Base-by-base conservation (phyloP, 163 green algal species). In the Scenedesmus sp. region DNA sequence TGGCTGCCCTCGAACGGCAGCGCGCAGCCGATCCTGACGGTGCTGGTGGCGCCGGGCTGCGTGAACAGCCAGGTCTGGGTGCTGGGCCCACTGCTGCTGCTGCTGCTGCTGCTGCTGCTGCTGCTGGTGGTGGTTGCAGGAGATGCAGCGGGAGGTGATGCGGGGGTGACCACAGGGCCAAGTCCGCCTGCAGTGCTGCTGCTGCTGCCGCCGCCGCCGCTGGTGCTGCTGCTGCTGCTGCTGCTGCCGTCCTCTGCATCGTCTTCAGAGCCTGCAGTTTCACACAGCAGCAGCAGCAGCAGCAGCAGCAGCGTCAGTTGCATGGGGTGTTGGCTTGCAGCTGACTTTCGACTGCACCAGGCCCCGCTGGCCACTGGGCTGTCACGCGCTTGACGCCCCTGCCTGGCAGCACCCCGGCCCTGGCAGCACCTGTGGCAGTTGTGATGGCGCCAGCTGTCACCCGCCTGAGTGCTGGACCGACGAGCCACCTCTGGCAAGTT, bases 1-100 rank as follows among this genome's bases (percentile, higher is more conserved):
- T 90, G 33, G 42, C 30, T 37, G 70, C 85, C 85, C 13, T 44
- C 37, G 7, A 90, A 82, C 10, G 85, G 85, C 51, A 90, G 12
- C 1, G 37, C 12, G 30, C 85, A 90, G 42, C 85, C 85, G n/a
- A 90, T 84, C 3, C 42, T 30, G 18, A 90, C 15, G 5, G 49
- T 90, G 79, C 42, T 65, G 43, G 13, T 59, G 24, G 46, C 49
- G 68, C 42, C 42, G 20, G 40, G 79, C 44, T 59, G 79, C 22
- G 79, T 85, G n/a, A 85, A 49, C 13, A 56, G 22, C 40, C 30
- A 59, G 9, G 12, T 35, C 43, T 37, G 42, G 79, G 3, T 68
- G 40, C 22, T 85, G 24, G 24, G 30, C 0, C 10, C 3, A 24
- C 43, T 85, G 43, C 42, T 85, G 79, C 79, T 59, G 79, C 37